Evolutionary conservation across 495 filamentous ascomycete genomes (phyloP).

Genomic region (Aspergillus sclerotiicarbonarius): DNA sequence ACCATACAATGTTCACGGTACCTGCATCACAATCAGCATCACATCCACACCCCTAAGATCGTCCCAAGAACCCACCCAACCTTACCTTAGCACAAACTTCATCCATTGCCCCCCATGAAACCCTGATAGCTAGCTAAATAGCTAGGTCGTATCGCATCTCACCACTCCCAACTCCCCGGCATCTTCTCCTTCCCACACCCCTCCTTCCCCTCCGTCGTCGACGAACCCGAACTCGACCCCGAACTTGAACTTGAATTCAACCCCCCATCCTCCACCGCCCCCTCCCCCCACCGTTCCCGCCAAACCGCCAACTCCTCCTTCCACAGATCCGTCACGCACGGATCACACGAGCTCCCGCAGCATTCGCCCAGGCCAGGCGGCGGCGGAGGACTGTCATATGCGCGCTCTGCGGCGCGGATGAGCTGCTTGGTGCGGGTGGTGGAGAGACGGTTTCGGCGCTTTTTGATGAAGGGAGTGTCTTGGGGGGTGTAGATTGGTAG

Average conservation of each 20-base stretch:
- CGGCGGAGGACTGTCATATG: constrained; percentile 36
- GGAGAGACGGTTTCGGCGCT: constrained; percentile 29
- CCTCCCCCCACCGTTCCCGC: constrained; percentile 40
- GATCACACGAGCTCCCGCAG: constrained; percentile 45
- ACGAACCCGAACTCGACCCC: too few relatives aligned
- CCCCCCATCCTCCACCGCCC: constrained; percentile 19
- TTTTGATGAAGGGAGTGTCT: constrained; percentile 31
- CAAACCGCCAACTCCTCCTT: constrained; percentile 38
- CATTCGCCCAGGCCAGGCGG: constrained; percentile 37
- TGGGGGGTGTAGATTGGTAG: constrained; percentile 27
- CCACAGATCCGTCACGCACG: constrained; percentile 43
- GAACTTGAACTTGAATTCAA: not conserved
- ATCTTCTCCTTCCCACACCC: constrained; percentile 13
- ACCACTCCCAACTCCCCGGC: constrained; percentile 29
- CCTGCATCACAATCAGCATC: too few relatives aligned
- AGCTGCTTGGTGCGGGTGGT: constrained; percentile 41
- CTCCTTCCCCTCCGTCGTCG: constrained; percentile 12
- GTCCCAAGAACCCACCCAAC: too few relatives aligned
- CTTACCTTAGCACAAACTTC: too few relatives aligned
- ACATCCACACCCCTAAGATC: too few relatives aligned
- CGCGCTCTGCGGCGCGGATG: constrained; percentile 33
- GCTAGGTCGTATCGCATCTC: constrained; percentile 4
- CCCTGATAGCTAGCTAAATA: not conserved
- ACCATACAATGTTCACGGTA: too few relatives aligned
- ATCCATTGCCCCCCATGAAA: not conserved